phyloP scores from a whole-genome alignment of 1,284 basidiomycete genomes.

The Rhodotorula sp. region DNA sequence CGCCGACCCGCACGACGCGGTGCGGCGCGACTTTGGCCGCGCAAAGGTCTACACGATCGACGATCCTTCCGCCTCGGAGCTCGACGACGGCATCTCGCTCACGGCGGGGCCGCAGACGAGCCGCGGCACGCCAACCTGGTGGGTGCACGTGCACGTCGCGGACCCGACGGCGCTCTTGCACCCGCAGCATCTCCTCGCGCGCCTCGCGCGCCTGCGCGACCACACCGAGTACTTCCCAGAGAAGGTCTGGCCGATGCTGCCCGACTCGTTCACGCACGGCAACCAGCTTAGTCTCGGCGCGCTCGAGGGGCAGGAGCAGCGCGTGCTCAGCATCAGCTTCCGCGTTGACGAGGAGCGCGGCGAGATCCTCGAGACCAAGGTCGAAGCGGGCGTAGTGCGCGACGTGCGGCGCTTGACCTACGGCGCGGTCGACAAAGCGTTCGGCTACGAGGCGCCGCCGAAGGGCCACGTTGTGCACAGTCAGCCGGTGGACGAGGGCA shows the following conservation, averaged over 20 bases:
- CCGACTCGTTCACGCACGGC: slow-evolving; percentile 51
- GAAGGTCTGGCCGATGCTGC: slow-evolving; percentile 69
- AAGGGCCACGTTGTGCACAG: slow-evolving; percentile 25
- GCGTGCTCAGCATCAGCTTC: slow-evolving; percentile 77
- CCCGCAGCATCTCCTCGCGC: slow-evolving; percentile 45
- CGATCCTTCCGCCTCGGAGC: slow-evolving; percentile 74
- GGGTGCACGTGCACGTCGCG: slow-evolving; percentile 92
- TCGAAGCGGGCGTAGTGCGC: slow-evolving; percentile 70
- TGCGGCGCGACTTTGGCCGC: slow-evolving; percentile 82
- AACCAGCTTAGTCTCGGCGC: slow-evolving; percentile 63
- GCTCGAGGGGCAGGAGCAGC: slow-evolving; percentile 52
- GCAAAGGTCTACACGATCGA: slow-evolving; percentile 88
- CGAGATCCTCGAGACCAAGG: slow-evolving; percentile 67
- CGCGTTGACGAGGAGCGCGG: slow-evolving; percentile 64
- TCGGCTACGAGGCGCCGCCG: slow-evolving; percentile 52
- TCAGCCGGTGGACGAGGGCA: slow-evolving; percentile 21
- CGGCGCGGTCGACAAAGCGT: slow-evolving; percentile 62
- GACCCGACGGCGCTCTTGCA: slow-evolving; percentile 85
- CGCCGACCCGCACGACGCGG: slow-evolving; percentile 54
- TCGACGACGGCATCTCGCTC: slow-evolving; percentile 92
- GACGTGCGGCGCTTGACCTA: slow-evolving; percentile 72
- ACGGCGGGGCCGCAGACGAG: slow-evolving; percentile 54
- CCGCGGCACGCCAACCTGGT: slow-evolving; percentile 54
- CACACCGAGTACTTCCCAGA: slow-evolving; percentile 68
- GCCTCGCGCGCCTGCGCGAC: slow-evolving; percentile 57